Conservation (phyloP, 2,329 filamentous ascomycete genomes). For the Lachnellula willkommii region DNA sequence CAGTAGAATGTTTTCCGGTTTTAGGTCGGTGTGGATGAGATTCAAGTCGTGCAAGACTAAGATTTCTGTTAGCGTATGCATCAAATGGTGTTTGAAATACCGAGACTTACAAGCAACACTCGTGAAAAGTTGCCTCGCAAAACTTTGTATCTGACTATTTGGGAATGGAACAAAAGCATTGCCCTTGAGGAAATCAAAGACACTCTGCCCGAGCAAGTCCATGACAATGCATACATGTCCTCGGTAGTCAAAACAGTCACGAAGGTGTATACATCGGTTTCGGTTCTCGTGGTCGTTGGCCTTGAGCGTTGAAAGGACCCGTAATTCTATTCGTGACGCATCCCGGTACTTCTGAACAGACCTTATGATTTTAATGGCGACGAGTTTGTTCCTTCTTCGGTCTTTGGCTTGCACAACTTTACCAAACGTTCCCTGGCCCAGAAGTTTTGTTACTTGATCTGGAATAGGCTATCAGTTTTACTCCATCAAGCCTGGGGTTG, state of each 20-base stretch:
- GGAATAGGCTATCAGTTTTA: slow-evolving; percentile 24
- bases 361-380: slow-evolving; percentile 96
- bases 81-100: neutral
- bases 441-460: slow-evolving; percentile 85
- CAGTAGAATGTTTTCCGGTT: slow-evolving; percentile 65
- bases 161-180: slow-evolving; percentile 96
- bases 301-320: slow-evolving; percentile 85
- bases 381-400: slow-evolving; percentile 65
- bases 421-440: slow-evolving; percentile 96
- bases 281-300: slow-evolving; percentile 88
- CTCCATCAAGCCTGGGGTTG: neutral
- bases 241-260: slow-evolving; percentile 94
- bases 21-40: slow-evolving; percentile 83
- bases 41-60: slow-evolving; percentile 92
- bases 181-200: slow-evolving; percentile 96
- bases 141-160: slow-evolving; percentile 96
- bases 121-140: slow-evolving; percentile 93
- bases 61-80: slow-evolving; percentile 25
- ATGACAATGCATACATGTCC: slow-evolving; percentile 89
- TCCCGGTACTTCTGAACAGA: slow-evolving; percentile 98
- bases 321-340: slow-evolving; percentile 87
- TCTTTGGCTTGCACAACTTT: slow-evolving; percentile 95
- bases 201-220: slow-evolving; percentile 81
- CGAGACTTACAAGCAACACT: slow-evolving; percentile 83
- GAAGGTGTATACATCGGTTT: slow-evolving; percentile 93